Conservation (phyloP, 306 rosid genomes). For the Cajanus cajan region DNA sequence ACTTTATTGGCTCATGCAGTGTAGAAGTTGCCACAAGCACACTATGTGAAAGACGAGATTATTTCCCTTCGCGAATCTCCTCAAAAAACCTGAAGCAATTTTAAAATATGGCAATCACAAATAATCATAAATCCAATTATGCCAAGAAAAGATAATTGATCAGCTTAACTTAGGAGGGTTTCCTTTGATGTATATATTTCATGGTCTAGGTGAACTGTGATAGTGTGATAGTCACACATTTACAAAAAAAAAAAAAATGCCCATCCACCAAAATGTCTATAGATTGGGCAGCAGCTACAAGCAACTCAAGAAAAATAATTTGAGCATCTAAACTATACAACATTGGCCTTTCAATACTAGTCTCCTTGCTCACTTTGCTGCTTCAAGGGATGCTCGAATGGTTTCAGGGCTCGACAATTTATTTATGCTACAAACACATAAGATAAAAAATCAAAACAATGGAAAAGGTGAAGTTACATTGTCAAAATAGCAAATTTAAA, state of each 20-base stretch:
- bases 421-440: slow-evolving; percentile 50
- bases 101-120: background rate
- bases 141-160: background rate
- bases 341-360: background rate
- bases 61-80: background rate
- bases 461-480: background rate
- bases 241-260: background rate
- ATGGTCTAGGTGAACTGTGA: background rate
- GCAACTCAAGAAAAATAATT: background rate
- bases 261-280: background rate
- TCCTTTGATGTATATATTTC: background rate
- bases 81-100: background rate
- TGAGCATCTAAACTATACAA: background rate
- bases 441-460: background rate
- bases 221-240: background rate
- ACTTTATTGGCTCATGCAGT: background rate
- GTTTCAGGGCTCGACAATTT: slow-evolving; percentile 42
- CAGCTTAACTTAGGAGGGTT: background rate
- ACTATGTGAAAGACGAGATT: background rate
- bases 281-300: slow-evolving; percentile 18
- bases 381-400: slow-evolving; percentile 57
- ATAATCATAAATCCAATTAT: background rate
- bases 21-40: too few species aligned
- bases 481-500: background rate
- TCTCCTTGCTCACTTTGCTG: slow-evolving; percentile 52